Evolutionary conservation across 78 protist genomes (phyloP).

Genomic region (Andalucia godoyi): DNA sequence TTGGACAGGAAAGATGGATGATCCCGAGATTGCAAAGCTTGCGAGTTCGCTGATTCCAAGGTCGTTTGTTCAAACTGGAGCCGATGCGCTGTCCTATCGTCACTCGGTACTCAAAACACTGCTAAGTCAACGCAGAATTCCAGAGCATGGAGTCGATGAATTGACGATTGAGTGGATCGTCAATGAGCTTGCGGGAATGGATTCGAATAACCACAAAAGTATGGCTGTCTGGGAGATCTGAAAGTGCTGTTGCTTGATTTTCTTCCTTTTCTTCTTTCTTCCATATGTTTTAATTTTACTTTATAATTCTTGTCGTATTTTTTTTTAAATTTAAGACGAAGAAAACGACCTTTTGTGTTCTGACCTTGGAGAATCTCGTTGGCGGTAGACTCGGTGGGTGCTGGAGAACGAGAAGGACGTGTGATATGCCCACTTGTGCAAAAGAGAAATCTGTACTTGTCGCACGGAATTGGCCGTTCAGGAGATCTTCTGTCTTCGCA

Average conservation of each 20-base stretch:
- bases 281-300: background rate
- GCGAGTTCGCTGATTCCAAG: too few relatives aligned
- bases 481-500: conserved; percentile 93
- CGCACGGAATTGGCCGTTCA: conserved; percentile 95
- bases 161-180: conserved; percentile 37
- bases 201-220: conserved; percentile 63
- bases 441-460: conserved; percentile 38
- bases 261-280: background rate
- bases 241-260: background rate
- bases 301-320: background rate
- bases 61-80: too few relatives aligned
- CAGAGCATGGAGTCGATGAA: conserved; percentile 72
- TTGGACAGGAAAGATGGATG: too few relatives aligned
- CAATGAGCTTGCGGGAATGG: conserved; percentile 67
- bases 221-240: background rate
- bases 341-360: too few relatives aligned
- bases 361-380: too few relatives aligned
- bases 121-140: conserved; percentile 65
- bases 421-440: conserved; percentile 53
- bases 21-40: too few relatives aligned
- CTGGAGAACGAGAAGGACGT: conserved; percentile 97
- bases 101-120: too few relatives aligned
- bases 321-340: background rate
- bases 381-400: conserved; percentile 71
- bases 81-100: too few relatives aligned